phyloP scores from a whole-genome alignment of 257 asterid species.

The Henckelia pumila region DNA sequence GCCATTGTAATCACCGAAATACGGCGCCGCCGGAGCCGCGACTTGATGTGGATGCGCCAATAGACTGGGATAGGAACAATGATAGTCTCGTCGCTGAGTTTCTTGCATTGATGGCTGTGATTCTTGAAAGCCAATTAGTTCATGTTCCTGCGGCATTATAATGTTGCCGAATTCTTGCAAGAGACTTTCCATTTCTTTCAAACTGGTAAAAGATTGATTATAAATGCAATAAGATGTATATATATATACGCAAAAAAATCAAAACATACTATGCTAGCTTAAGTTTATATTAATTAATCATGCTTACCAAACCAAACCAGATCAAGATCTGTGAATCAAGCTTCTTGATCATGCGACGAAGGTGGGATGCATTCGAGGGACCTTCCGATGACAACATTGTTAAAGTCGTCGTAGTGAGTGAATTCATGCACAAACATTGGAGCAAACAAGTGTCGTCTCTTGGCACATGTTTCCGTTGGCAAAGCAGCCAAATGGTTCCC shows the following conservation, averaged over 20 bases:
- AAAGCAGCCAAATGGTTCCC: slow-evolving; percentile 23
- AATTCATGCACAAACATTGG: too few relatives aligned
- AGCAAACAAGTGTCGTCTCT: slow-evolving; percentile 12
- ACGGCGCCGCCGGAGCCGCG: slow-evolving; percentile 11
- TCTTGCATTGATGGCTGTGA: slow-evolving; percentile 24
- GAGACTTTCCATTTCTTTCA: slow-evolving; percentile 21
- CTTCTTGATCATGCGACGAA: too few relatives aligned
- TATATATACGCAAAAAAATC: neutral
- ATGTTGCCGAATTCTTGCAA: slow-evolving; percentile 21
- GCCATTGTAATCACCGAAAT: slow-evolving; percentile 19
- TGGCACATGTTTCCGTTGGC: slow-evolving; percentile 22
- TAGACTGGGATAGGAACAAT: slow-evolving; percentile 8
- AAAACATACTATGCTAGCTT: slow-evolving; percentile 9
- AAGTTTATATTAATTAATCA: neutral
- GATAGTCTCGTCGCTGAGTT: slow-evolving; percentile 26
- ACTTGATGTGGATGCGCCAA: slow-evolving; percentile 18
- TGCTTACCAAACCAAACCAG: slow-evolving; percentile 4
- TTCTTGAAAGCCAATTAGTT: slow-evolving; percentile 13
- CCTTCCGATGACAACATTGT: slow-evolving; percentile 23
- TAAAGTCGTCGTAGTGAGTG: slow-evolving; percentile 32
- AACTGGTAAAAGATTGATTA: neutral
- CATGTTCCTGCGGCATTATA: slow-evolving; percentile 11
- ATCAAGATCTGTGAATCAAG: slow-evolving; percentile 12
- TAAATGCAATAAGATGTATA: slow-evolving; percentile 1
- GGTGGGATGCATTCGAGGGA: slow-evolving; percentile 2